Conservation (phyloP, 148 eudicot genomes). For the Tetragonia tetragonoides region DNA sequence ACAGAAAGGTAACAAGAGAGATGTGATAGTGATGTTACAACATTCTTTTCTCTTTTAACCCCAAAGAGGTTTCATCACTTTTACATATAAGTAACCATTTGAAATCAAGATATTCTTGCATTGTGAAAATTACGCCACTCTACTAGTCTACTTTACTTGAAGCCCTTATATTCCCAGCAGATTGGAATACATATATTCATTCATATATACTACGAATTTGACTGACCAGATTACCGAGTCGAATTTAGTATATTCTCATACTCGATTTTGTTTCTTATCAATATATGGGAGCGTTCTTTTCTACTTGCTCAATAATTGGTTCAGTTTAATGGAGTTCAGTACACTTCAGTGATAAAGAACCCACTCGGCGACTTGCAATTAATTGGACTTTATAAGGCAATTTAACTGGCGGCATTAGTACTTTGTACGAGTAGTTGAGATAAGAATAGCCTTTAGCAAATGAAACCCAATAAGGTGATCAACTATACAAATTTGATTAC, state of each 20-base stretch:
- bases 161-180: background rate
- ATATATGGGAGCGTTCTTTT: no score
- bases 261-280: no score
- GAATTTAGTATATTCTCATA: background rate
- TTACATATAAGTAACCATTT: background rate
- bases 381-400: no score
- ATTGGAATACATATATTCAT: background rate
- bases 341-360: no score
- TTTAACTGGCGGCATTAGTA: no score
- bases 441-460: no score
- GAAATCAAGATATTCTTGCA: background rate
- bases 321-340: no score
- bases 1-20: background rate
- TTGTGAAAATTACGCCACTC: background rate
- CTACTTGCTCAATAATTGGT: no score
- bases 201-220: no score
- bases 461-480: no score
- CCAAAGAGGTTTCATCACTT: background rate
- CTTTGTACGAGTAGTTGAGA: no score
- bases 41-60: slow-evolving; percentile 6
- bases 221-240: background rate
- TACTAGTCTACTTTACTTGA: background rate
- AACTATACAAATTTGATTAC: background rate
- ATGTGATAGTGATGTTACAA: background rate
- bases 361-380: no score